Evolutionary conservation across 805 yeast species (phyloP), one percentile per base, ranked within the genome.

Genomic region (Nakazawaea populi): DNA sequence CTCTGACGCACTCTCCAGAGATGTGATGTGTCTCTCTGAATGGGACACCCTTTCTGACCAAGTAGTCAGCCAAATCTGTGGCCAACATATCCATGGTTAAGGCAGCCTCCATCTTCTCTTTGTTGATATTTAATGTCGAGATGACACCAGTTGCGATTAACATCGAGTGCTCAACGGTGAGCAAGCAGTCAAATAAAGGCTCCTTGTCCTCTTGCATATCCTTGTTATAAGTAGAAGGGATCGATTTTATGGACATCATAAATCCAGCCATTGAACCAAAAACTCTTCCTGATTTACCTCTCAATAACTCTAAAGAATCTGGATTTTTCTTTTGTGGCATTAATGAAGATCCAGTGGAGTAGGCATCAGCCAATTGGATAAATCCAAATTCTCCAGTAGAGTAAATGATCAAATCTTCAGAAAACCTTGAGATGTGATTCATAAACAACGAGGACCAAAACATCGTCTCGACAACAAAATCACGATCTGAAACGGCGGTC

Each of bases 261-360:
- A 94, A 94, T 1, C 99, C 99, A 29, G 96, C 82, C 54, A 94
- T 74, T 30, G 91, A 84, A 66, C 99, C 99, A 62, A 94, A 91
- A 5, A 89, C 96, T 69, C 99, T 85, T 49, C 99, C 99, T 9
- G 95, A 84, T 72, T 94, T 94, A 53, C 99, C 99, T 70, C 99
- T 82, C 64, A 95, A 77, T 55, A 94, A 77, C 73, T 94, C 99
- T 58, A 94, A 75, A 31, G 96, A 88, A 68, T 94, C 99, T 3
- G 99, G 97, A 72, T 94, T 94, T 71, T 94, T 94, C 83, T 94
- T 94, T 71, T 94, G 99, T 28, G 99, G 99, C 99, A 94, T 94
- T 65, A 94, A 77, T 30, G 97, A 89, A 6, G 97, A 89, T 11
- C 99, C 99, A 7, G 99, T 94, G 1, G 99, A 94, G 71, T 94